A percentile compares a stretch with the other conserved stretches of the same genome.
phyloP scores from a whole-genome alignment of 2,329 filamentous ascomycete genomes.

The Pseudogymnoascus sp. region DNA sequence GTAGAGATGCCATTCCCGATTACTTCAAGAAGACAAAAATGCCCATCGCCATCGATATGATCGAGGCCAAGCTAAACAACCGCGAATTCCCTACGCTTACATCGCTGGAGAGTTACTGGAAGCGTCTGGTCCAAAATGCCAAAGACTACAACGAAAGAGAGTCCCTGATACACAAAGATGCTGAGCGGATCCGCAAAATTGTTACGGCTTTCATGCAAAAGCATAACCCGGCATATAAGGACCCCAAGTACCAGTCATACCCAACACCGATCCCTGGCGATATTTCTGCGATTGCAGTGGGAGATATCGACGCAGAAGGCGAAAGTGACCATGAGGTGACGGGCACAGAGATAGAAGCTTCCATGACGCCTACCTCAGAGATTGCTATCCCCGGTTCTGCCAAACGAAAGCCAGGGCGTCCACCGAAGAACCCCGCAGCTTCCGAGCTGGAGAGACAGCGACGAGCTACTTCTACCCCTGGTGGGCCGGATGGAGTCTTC shows the following conservation, averaged over 20 bases:
- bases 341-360: slow-evolving; percentile 16
- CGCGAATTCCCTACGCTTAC: slow-evolving; percentile 63
- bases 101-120: slow-evolving; percentile 73
- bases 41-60: slow-evolving; percentile 68
- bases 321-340: slow-evolving; percentile 25
- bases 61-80: slow-evolving; percentile 65
- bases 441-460: slow-evolving; percentile 26
- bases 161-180: slow-evolving; percentile 69
- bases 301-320: slow-evolving; percentile 27
- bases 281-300: slow-evolving; percentile 23
- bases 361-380: not conserved
- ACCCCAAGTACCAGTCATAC: slow-evolving; percentile 57
- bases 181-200: slow-evolving; percentile 77
- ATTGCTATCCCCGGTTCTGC: slow-evolving; percentile 4
- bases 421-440: slow-evolving; percentile 21
- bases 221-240: slow-evolving; percentile 73
- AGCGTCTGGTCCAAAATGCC: slow-evolving; percentile 79
- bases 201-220: slow-evolving; percentile 83
- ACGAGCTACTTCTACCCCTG: slow-evolving; percentile 30
- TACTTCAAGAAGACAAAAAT: slow-evolving; percentile 73
- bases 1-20: slow-evolving; percentile 53
- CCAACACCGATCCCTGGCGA: slow-evolving; percentile 65
- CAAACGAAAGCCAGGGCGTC: slow-evolving; percentile 19
- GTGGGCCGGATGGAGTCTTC: slow-evolving; percentile 34
- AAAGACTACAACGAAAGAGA: slow-evolving; percentile 74